These are phyloP conservation scores for Pelargonium nanum DNA, from an alignment of 345 rosid species.

Conservation along the genomic window DNA sequence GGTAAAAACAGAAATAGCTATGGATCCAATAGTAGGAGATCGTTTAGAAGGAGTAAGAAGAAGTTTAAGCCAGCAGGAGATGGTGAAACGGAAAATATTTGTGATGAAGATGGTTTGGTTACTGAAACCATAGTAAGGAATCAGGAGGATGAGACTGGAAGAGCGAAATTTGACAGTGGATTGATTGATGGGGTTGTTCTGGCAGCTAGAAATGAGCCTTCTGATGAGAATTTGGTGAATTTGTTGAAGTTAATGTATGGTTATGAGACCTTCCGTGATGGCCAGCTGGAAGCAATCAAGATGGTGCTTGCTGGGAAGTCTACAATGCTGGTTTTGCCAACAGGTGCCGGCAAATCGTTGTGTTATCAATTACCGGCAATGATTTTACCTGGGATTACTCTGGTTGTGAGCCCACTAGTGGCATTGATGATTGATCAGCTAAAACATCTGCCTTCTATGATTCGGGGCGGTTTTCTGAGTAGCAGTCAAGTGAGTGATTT, in stretches of 20 bases:
- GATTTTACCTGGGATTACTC: conserved; percentile 63
- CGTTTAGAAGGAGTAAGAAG: conserved; percentile 39
- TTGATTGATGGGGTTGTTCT: conserved; percentile 38
- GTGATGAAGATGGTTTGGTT: conserved; percentile 43
- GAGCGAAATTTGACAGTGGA: conserved; percentile 10
- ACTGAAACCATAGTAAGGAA: conserved; percentile 23
- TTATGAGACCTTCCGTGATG: conserved; percentile 43
- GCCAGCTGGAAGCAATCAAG: conserved; percentile 53
- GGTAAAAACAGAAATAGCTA: conserved; percentile 23
- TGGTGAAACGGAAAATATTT: conserved; percentile 15
- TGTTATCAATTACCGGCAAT: conserved; percentile 92
- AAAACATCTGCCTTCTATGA: conserved; percentile 61
- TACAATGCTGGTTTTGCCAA: conserved; percentile 77
- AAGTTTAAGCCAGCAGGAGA: conserved; percentile 19
- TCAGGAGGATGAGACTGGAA: conserved; percentile 10
- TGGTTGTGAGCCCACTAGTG: conserved; percentile 67
- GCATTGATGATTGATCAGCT: conserved; percentile 95
- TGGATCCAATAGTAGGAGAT: conserved; percentile 16
- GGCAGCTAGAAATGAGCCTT: conserved; percentile 38
- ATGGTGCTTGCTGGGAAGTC: conserved; percentile 58
- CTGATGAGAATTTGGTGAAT: conserved; percentile 47
- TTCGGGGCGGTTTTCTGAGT: conserved; percentile 64
- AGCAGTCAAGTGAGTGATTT: conserved; percentile 54
- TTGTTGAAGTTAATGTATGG: conserved; percentile 48
- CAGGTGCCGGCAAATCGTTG: conserved; percentile 86